Evolutionary conservation across 2,329 filamentous ascomycete species (phyloP), one percentile per base, ranked within the genome.

Genomic region (Talaromyces pinophilus): DNA sequence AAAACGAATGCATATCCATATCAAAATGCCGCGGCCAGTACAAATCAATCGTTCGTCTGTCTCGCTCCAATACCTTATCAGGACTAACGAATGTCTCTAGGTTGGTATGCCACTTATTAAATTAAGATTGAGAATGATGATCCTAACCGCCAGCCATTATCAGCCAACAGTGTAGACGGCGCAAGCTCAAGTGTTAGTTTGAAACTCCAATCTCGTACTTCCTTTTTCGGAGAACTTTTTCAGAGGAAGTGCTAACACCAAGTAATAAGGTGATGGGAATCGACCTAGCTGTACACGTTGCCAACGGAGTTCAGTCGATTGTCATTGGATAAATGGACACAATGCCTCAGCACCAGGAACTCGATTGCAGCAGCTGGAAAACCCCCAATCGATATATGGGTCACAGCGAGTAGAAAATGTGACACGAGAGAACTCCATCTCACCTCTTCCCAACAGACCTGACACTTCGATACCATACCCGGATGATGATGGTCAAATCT

Each of bases 141-240:
- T 25, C 25, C 25, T 25, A 25, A 25, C 25, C 25, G 25, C 3
- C 25, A 25, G 25, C 25, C 25, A 25, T 3, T 25, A 25, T 25
- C 25, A 25, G 44, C 19, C 44, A 48, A 48, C 44, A 48, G 22
- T 48, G 44, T 48, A 22, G 44, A 22, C n/a, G 44, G 44, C 44
- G 44, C 44, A 48, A 48, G 44, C 44, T 48, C 44, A 48, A 48
- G 10, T 48, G 44, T 48, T 48, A 48, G 44, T 48, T 48, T 48
- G n/a, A 22, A 48, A 22, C 19, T 4, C 5, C n/a, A 22, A 48
- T 22, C 19, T 19, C 44, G 19, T 8, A 48, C 40, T 42, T 17
- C 13, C 40, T 42, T n/a, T 42, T 42, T n/a, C 17, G n/a, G 17
- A 42, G 15, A n/a, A 30, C 40, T 42, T 17, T 42, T 42, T n/a